A percentile compares a stretch with the other conserved stretches of the same genome.
Conservation (phyloP, 2,329 filamentous ascomycete genomes). For the Phaeomoniella chlamydospora region DNA sequence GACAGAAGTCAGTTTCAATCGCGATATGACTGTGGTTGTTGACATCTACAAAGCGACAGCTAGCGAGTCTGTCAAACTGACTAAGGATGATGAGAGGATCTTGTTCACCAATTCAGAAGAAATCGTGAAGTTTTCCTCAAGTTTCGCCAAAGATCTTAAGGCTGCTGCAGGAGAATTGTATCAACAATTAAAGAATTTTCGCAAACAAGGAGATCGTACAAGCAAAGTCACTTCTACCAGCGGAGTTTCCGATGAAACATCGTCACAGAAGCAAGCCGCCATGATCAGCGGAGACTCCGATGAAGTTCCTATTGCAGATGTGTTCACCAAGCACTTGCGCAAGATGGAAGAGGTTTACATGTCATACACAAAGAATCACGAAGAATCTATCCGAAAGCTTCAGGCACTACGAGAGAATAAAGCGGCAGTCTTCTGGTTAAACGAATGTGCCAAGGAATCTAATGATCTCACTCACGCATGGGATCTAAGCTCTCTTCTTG, state of each 20-base stretch:
- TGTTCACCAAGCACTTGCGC: constrained; percentile 39
- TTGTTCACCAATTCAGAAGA: constrained; percentile 90
- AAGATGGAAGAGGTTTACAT: constrained; percentile 52
- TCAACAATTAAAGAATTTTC: constrained; percentile 6
- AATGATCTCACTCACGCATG: constrained; percentile 86
- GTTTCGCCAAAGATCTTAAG: constrained; percentile 68
- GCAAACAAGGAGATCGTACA: constrained; percentile 25
- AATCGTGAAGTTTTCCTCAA: constrained; percentile 72
- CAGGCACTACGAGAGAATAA: constrained; percentile 40
- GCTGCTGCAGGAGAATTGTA: constrained; percentile 48
- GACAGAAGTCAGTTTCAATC: constrained; percentile 79
- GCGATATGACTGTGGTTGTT: constrained; percentile 93
- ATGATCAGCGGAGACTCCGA: constrained; percentile 41
- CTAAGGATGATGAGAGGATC: constrained; percentile 69
- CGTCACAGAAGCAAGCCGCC: constrained; percentile 14
- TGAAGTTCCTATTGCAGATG: constrained; percentile 42
- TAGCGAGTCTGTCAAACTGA: constrained; percentile 64
- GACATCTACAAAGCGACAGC: constrained; percentile 96
- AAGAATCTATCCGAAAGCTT: constrained; percentile 48
- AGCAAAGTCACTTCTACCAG: constrained; percentile 29
- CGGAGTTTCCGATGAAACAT: constrained; percentile 18
- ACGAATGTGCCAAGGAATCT: constrained; percentile 83
- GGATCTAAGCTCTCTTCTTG: constrained; percentile 89
- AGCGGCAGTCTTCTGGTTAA: constrained; percentile 65
- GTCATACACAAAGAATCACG: constrained; percentile 50